Percentiles rank a stretch among this genome's conserved stretches.
Conservation (phyloP, 805 yeast genomes). For the Nakazawaea pomicola region DNA sequence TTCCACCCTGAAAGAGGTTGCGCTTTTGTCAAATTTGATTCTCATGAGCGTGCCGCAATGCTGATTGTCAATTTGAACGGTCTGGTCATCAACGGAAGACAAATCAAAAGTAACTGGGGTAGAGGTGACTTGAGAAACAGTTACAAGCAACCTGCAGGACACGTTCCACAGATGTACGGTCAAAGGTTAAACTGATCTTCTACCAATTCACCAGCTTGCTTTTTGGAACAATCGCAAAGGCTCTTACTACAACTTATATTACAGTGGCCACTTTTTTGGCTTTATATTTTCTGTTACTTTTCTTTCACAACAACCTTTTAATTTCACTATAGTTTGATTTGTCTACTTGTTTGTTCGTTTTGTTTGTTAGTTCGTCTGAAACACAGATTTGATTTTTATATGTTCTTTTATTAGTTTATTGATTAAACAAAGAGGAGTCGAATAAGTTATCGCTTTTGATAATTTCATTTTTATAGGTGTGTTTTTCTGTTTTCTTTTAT, state of each 20-base stretch:
- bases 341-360: too few species aligned
- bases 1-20: conserved; percentile 79
- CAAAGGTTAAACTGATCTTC: conserved; percentile 18
- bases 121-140: conserved; percentile 33
- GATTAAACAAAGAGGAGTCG: background rate
- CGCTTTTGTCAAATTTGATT: conserved; percentile 83
- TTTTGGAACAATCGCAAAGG: background rate
- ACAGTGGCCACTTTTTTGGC: too few species aligned
- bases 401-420: background rate
- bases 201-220: background rate
- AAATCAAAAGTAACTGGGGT: conserved; percentile 86
- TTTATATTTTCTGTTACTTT: too few species aligned
- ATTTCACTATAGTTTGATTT: too few species aligned
- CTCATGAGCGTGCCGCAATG: conserved; percentile 84
- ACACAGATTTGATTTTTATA: background rate
- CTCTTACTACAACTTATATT: background rate
- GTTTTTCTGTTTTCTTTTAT: background rate
- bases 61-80: conserved; percentile 80
- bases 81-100: conserved; percentile 67
- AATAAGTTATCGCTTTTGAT: background rate
- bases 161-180: conserved; percentile 25
- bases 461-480: background rate
- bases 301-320: too few species aligned
- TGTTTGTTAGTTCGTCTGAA: too few species aligned
- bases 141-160: conserved; percentile 25